Base-by-base conservation (phyloP, 1,139 yeast genomes). In the Scheffersomyces lignicola region DNA sequence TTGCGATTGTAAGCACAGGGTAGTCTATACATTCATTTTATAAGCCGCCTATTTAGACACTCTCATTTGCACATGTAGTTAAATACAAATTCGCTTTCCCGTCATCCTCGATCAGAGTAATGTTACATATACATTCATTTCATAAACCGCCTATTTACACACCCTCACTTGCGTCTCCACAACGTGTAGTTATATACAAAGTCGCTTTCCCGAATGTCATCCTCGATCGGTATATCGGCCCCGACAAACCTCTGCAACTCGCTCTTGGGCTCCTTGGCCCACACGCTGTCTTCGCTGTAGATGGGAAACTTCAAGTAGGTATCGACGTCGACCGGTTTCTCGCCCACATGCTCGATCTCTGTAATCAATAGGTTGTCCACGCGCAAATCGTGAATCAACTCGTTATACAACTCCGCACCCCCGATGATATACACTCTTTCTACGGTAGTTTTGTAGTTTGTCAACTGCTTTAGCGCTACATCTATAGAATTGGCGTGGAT, bases 321-420 rank as follows among this genome's bases (percentile, higher is more conserved):
- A 50, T 89, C 95, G 69, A 82, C 70, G 17, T 77, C 79, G 15
- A 81, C 63, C 5, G 4, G 5, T 3, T 58, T 14, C 4, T 39
- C 39, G 47, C 13, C 53, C 47, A 12, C 52, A 44, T 30, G 62
- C 56, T 54, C 51, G 21, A 90, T 74, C 52, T 87, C 89, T 0
- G 98, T 92, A n/a, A 92, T 58, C 21, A 89, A 66, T 33, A 92
- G 61, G 27, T 78, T 72, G 33, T 76, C 73, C 4, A 64, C 37
- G 0, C 62, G 61, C 11, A 17, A 13, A 34, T 66, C 70, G 0
- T 62, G 48, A 20, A 81, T 56, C 18, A 79, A 70, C 29, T 77
- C 69, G 35, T 76, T 73, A 62, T 92, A 92, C 6, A 92, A 68
- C 56, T 90, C 92, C 1, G 94, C 92, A 1, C 99, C 99, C 3